Percentiles rank a stretch among this genome's conserved stretches.
Conservation (phyloP, 768 basidiomycete genomes). For the Leccinum barrowsii region DNA sequence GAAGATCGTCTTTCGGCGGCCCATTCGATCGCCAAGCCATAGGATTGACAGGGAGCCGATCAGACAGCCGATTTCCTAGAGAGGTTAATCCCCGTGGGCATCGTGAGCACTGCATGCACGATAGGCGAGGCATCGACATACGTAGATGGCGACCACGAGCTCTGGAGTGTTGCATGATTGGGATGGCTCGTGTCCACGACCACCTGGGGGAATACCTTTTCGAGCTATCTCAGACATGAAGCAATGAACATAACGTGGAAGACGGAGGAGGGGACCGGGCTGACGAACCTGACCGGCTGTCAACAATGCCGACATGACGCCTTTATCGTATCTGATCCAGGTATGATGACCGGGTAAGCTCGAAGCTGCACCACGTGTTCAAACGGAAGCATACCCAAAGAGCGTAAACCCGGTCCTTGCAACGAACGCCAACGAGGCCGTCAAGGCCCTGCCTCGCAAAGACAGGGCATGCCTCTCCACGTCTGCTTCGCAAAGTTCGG, state of each 20-base stretch:
- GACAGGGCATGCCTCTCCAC: slow-evolving; percentile 11
- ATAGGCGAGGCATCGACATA: slow-evolving; percentile 19
- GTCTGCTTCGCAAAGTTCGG: slow-evolving; percentile 8
- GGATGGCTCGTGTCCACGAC: slow-evolving; percentile 37
- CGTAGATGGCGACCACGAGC: slow-evolving; percentile 60
- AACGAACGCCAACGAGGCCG: slow-evolving; percentile 50
- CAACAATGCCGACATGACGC: slow-evolving; percentile 65
- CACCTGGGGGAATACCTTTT: slow-evolving; percentile 50
- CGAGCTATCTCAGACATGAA: slow-evolving; percentile 39
- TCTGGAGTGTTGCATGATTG: slow-evolving; percentile 52
- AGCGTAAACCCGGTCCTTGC: slow-evolving; percentile 59
- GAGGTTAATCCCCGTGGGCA: too few species aligned
- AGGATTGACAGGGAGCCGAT: slow-evolving; percentile 61
- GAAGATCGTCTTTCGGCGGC: slow-evolving; percentile 55
- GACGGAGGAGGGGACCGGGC: neutral
- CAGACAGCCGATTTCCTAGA: slow-evolving; percentile 62
- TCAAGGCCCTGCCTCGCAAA: slow-evolving; percentile 39
- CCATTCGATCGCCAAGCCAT: slow-evolving; percentile 56
- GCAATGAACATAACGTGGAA: neutral
- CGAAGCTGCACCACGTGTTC: neutral
- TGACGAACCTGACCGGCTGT: slow-evolving; percentile 46
- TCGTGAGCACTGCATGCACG: neutral
- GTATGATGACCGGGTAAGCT: neutral
- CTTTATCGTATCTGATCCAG: slow-evolving; percentile 55
- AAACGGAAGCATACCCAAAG: slow-evolving; percentile 45